Conservation (phyloP, 495 filamentous ascomycete genomes). For the Daldinia vernicosa region DNA sequence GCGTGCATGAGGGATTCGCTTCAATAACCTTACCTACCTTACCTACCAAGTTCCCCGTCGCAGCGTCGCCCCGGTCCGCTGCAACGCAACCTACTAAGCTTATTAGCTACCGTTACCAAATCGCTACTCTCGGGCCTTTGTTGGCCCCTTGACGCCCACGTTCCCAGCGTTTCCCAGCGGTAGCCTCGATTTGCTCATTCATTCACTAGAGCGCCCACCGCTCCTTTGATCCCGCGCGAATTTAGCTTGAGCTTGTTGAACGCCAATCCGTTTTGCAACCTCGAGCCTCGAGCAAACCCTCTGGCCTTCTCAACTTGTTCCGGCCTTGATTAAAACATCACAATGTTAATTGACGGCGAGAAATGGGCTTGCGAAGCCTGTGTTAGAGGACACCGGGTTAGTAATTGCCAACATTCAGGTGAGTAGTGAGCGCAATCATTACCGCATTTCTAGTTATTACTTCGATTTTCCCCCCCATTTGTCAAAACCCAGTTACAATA, state of each 20-base stretch:
- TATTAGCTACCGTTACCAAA: conserved; percentile 40
- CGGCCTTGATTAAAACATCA: conserved; percentile 20
- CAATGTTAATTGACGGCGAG: conserved; percentile 87
- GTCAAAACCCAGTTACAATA: conserved; percentile 10
- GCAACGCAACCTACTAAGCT: conserved; percentile 45
- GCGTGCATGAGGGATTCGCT: conserved; percentile 40
- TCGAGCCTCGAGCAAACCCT: conserved; percentile 27
- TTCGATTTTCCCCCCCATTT: conserved; percentile 6
- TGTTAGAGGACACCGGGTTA: conserved; percentile 91
- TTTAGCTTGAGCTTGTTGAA: conserved; percentile 20
- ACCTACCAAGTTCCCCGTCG: conserved; percentile 35
- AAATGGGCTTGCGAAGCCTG: conserved; percentile 95
- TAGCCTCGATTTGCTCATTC: conserved; percentile 57
- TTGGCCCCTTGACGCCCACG: conserved; percentile 33
- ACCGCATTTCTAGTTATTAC: conserved; percentile 18
- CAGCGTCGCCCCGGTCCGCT: conserved; percentile 27
- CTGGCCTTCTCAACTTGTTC: conserved; percentile 9
- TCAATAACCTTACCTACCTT: conserved; percentile 25
- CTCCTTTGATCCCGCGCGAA: conserved; percentile 35
- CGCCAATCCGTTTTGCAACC: conserved; percentile 9
- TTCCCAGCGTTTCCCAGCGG: conserved; percentile 14
- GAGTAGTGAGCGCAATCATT: conserved; percentile 55
- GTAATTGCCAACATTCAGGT: conserved; percentile 92
- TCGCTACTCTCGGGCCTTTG: conserved; percentile 35
- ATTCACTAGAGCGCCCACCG: conserved; percentile 22